A percentile compares a stretch with the other conserved stretches of the same genome.
Evolutionary conservation across 2,329 filamentous ascomycete species (phyloP).

Genomic region (Colletotrichum cuscutae): DNA sequence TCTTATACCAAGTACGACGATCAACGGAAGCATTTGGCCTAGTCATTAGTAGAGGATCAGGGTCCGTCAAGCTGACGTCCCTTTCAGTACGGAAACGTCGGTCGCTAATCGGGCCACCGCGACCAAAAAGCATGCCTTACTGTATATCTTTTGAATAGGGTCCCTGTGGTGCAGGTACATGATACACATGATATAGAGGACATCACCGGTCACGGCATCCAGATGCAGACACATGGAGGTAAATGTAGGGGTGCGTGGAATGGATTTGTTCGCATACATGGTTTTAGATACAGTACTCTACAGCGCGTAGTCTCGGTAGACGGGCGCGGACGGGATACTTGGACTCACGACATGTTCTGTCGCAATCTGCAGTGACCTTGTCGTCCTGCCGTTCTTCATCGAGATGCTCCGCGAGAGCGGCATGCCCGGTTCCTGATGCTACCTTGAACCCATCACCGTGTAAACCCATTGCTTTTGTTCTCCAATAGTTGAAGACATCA

Average conservation of each 20-base stretch:
- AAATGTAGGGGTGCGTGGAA: neutral
- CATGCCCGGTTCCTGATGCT: slow-evolving; percentile 11
- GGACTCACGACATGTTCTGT: neutral
- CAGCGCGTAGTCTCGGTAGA: neutral
- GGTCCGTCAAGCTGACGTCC: too few species aligned
- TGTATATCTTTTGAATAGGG: too few species aligned
- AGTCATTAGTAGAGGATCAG: too few species aligned
- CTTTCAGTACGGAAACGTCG: too few species aligned
- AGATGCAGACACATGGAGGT: too few species aligned
- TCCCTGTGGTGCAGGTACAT: too few species aligned
- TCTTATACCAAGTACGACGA: too few species aligned
- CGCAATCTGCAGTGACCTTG: neutral
- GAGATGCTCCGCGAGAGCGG: neutral
- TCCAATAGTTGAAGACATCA: slow-evolving; percentile 4
- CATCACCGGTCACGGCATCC: neutral
- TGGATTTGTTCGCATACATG: slow-evolving; percentile 33
- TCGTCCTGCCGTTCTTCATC: neutral
- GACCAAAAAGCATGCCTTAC: too few species aligned
- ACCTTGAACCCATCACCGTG: slow-evolving; percentile 14
- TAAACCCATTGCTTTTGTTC: slow-evolving; percentile 32
- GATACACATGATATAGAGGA: too few species aligned
- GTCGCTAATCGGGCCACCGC: too few species aligned
- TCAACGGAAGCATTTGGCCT: too few species aligned
- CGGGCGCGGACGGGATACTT: neutral
- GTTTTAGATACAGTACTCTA: slow-evolving; percentile 31